Evolutionary conservation across 257 asterid genomes (phyloP), one percentile per base, ranked within the genome.

Genomic region (Scutellaria minor): DNA sequence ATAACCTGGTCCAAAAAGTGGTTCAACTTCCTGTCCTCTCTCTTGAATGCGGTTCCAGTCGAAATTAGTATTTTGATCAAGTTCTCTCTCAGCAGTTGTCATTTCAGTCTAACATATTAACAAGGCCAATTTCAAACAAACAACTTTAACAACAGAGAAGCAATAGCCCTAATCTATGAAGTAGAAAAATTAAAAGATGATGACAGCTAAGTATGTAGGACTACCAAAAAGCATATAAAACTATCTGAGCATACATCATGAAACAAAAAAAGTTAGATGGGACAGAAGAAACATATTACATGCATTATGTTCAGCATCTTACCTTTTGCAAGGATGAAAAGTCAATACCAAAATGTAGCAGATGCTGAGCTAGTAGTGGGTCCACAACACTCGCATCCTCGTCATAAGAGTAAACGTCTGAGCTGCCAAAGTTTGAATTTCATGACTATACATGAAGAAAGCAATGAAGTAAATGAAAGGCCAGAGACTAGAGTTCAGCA

Each of bases 21-120:
- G 98, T 64, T 89, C 95, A 75, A 74, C 87, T 15, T 95, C 97
- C 76, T 85, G 86, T 65, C 98, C 97, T 60, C 97, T 95, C 85
- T 95, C 98, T 85, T 91, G 99, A 77, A 95, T 95, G 61, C 99
- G 96, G 76, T 95, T 95, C 99, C 99, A 95, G 85, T 95, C 99
- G 31, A 71, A 95, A 78, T 86, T 95, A 85, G 93, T 85, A 75
- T 91, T 95, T 74, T 88, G 97, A 82, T 95, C 99, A 72, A 95
- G 98, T 77, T 95, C 99, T 78, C 92, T 88, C 83, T 95, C 99
- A 66, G 98, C 98, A 70, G 99, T 95, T 6, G 99, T 95, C 99
- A 92, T 87, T 82, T 95, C 98, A 48, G 99, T 95, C 99, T 44
- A 81, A 67, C 71, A 76, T 24, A 82, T 62, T 3, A 75, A 12